Evolutionary conservation across 2,329 filamentous ascomycete genomes (phyloP).

Genomic region (Aspergillus melleus): DNA sequence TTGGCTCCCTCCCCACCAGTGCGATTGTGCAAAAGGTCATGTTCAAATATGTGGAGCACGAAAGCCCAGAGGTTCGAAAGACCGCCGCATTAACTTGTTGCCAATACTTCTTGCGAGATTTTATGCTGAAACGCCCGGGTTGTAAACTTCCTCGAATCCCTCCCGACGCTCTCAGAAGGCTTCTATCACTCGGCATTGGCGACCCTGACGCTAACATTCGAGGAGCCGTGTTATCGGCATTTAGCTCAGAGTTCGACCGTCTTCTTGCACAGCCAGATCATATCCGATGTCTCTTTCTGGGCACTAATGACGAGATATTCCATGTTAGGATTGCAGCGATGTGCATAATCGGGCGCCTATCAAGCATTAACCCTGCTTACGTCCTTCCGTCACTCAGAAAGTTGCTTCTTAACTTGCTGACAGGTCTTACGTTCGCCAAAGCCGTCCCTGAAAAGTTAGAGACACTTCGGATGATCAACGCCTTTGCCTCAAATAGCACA

Average conservation of each 20-base stretch:
- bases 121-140: slow-evolving; percentile 96
- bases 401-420: slow-evolving; percentile 91
- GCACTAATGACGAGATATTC: slow-evolving; percentile 93
- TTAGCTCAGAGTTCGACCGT: slow-evolving; percentile 91
- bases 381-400: slow-evolving; percentile 95
- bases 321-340: slow-evolving; percentile 91
- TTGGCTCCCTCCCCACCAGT: slow-evolving; percentile 83
- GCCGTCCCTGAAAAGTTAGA: slow-evolving; percentile 94
- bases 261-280: slow-evolving; percentile 98
- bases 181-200: slow-evolving; percentile 90
- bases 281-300: slow-evolving; percentile 90
- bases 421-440: slow-evolving; percentile 94
- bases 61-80: slow-evolving; percentile 89
- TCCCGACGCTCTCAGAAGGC: slow-evolving; percentile 93
- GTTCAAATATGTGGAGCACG: slow-evolving; percentile 96
- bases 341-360: slow-evolving; percentile 93
- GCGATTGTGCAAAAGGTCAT: slow-evolving; percentile 98
- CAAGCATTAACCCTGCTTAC: slow-evolving; percentile 89
- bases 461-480: slow-evolving; percentile 86
- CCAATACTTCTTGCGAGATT: slow-evolving; percentile 93
- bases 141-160: slow-evolving; percentile 79
- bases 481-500: slow-evolving; percentile 89
- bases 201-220: slow-evolving; percentile 88
- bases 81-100: slow-evolving; percentile 96
- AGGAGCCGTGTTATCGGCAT: slow-evolving; percentile 81